Evolutionary conservation across 176 grass and related monocot genomes (phyloP), one percentile per base, ranked within the genome.

Genomic region (Cocos nucifera): DNA sequence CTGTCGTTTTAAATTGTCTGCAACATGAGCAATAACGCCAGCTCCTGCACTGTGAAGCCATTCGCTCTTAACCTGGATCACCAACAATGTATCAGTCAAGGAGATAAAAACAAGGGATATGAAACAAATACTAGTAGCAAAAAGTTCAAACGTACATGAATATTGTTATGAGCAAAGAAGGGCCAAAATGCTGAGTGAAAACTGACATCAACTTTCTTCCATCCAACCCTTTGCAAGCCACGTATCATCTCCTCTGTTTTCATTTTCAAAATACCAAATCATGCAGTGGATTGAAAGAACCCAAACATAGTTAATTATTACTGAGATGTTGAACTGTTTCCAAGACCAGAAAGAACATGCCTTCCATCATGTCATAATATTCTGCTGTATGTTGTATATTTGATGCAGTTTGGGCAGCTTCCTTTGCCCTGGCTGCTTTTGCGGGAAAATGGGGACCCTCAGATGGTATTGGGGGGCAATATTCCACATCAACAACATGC

Each of bases 191-290:
- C 69, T 3, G 77, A 71, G 58, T 87, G 86, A 70, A 95, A 95
- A 57, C 74, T 82, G 22, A 95, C 80, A 63, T 95, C 90, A 19
- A 95, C 90, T 75, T 95, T 95, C 81, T 77, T 89, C 90, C 90
- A 95, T 32, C 86, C 83, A 51, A 89, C 58, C 59, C 83, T 95
- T 69, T 95, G 90, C 71, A 95, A 71, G 0, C 90, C 83, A 67
- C 39, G 80, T 26, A 89, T 82, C 80, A 89, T 87, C 64, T 95
- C 86, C 80, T 95, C 90, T 95, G 73, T 66, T 64, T 74, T 59
- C 15, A 72, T 89, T 65, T 56, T 73, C n/a, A 62, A 39, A 51
- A 48, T 57, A 49, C 51, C 6, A 64, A 66, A 22, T n/a, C 6
- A 58, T 20, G 0, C 64, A 73, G 65, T 61, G 22, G 7, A 25